Conservation (phyloP, 2,329 filamentous ascomycete genomes). For the Ophiostoma piceae region DNA sequence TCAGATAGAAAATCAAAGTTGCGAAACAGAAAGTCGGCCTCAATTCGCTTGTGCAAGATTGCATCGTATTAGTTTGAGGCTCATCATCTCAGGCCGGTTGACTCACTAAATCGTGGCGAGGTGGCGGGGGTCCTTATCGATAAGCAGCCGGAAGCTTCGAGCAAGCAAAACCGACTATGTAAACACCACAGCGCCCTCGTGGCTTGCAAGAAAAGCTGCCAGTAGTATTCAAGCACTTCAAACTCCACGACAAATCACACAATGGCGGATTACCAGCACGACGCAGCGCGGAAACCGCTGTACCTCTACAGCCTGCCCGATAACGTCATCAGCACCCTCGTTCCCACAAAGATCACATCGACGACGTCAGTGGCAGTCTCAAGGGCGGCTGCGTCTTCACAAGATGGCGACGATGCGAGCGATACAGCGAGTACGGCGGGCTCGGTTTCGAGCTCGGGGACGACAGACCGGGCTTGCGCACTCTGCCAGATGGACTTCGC, state of each 20-base stretch:
- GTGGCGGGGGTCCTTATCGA: constrained; percentile 23
- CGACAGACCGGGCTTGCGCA: constrained; percentile 53
- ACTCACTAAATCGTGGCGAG: constrained; percentile 16
- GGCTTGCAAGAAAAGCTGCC: neutral
- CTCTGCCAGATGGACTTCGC: constrained; percentile 70
- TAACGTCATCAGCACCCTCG: constrained; percentile 64
- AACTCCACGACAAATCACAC: neutral
- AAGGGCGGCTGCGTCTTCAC: neutral
- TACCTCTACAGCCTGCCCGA: constrained; percentile 74
- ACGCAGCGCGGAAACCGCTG: constrained; percentile 47
- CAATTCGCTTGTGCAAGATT: neutral
- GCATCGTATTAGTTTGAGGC: neutral
- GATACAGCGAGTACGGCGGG: neutral
- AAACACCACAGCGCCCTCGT: neutral
- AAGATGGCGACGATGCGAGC: constrained; percentile 23
- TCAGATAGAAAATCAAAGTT: neutral
- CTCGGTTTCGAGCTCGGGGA: neutral
- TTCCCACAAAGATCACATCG: constrained; percentile 46
- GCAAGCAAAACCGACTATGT: neutral
- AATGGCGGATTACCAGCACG: constrained; percentile 35
- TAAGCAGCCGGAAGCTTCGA: constrained; percentile 10
- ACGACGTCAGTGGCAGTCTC: neutral
- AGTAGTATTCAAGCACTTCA: no score
- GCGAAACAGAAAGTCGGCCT: neutral
- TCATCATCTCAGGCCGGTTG: constrained; percentile 17